Base-by-base conservation (phyloP, 2,329 filamentous ascomycete species). In the Dactylellina leptospora region DNA sequence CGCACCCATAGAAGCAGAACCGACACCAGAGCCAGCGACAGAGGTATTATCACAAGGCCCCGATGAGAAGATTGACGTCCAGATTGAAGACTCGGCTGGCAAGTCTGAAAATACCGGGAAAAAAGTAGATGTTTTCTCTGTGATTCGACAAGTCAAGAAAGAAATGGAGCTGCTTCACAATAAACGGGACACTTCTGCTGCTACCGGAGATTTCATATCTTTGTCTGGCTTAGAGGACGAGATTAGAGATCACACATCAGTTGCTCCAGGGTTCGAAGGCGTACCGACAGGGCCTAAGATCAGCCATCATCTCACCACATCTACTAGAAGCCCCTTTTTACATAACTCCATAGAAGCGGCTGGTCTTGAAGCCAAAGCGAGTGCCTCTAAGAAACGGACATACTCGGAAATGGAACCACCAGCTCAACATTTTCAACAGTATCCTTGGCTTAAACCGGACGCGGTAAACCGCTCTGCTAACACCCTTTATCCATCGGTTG, bases 171-270 rank as follows among this genome's bases (percentile, higher is more conserved):
- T 73, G 13, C 36, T 66, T 27, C 30, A 51, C 13, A 58, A 56
- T 28, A 55, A 51, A 1, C 54, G 51, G 40, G 70, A 63, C 45
- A 50, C 66, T n/a, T 60, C 71, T 18, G 73, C 74, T n/a, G 73
- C 73, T 9, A 76, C 75, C 47, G 89, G 90, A 66, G 93, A 99
- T 75, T 97, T 97, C 78, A 96, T 99, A 61, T 96, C 93, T 0
- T 90, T 93, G n/a, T 71, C 66, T 70, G 90, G 88, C 75, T 83
- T 90, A 45, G 85, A 85, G 48, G 86, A 88, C 59, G 84, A 85
- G 23, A 83, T 85, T 40, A 81, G 82, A 0, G 77, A 78, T 3
- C 75, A 76, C 18, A 78, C 80, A 18, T 58, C 72, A 2, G 68
- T 74, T 20, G 59, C 42, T 2, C 62, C 74, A 25, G n/a, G 27